A percentile compares a stretch with the other conserved stretches of the same genome.
Conservation (phyloP, 371 early-diverging fungal genomes). For the Saksenaea oblongispora region DNA sequence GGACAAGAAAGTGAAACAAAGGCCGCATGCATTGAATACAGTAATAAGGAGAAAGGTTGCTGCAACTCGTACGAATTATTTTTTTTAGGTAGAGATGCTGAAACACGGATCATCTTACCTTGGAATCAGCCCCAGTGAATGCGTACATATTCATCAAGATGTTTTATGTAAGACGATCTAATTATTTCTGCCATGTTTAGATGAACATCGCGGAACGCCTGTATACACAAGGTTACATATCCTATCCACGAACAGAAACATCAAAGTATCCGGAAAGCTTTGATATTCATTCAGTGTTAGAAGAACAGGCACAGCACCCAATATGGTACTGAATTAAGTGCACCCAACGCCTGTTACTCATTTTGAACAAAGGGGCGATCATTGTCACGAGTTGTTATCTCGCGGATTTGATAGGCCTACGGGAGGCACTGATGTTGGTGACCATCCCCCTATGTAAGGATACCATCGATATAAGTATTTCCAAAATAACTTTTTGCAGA, state of each 20-base stretch:
- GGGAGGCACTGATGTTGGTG: slow-evolving; percentile 53
- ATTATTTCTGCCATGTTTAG: slow-evolving; percentile 13
- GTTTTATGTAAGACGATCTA: not conserved
- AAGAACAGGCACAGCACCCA: slow-evolving; percentile 39
- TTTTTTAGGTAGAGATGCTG: slow-evolving; percentile 43
- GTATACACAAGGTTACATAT: slow-evolving; percentile 65
- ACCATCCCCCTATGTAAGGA: slow-evolving; percentile 50
- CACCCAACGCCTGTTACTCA: not conserved
- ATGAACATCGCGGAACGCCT: slow-evolving; percentile 57
- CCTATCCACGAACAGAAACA: slow-evolving; percentile 80
- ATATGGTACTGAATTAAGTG: slow-evolving; percentile 28
- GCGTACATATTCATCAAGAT: slow-evolving; percentile 23
- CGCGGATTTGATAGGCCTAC: slow-evolving; percentile 44
- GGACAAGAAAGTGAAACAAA: slow-evolving; percentile 38
- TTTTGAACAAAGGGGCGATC: slow-evolving; percentile 24
- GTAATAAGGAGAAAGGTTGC: slow-evolving; percentile 13
- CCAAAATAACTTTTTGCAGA: slow-evolving; percentile 11
- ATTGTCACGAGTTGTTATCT: slow-evolving; percentile 29
- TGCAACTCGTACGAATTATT: not conserved
- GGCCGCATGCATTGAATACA: slow-evolving; percentile 57
- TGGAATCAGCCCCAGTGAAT: slow-evolving; percentile 52
- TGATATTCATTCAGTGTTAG: slow-evolving; percentile 48
- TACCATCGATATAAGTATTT: not conserved
- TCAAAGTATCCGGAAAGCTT: slow-evolving; percentile 63
- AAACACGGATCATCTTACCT: slow-evolving; percentile 48